Base-by-base conservation (phyloP, 176 grass and related monocot species). In the Rhynchospora tenuis region DNA sequence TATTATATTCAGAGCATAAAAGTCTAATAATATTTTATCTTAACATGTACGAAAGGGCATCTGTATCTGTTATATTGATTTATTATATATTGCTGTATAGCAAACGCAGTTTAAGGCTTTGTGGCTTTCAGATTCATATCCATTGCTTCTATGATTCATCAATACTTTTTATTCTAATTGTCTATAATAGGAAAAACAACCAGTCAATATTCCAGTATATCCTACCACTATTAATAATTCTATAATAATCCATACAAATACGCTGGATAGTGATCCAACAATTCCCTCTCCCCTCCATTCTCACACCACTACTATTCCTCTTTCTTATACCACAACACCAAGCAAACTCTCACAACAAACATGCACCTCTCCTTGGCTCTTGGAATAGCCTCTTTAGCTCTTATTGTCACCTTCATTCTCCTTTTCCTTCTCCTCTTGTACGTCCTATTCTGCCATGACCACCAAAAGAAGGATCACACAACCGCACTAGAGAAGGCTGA, bases 331-430 rank as follows among this genome's bases (percentile, higher is more conserved):
- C 78, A 38, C 54, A 26, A 81, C 10, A 59, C 44, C 38, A 65
- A 81, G 38, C 5, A 81, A 81, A 24, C n/a, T 38, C 42, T 19
- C 42, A 50, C 47, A 80, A 80, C 26, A 14, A 80, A 59, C 10
- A 82, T 82, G 80, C 61, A 82, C 66, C 60, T 66, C 20, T 66
- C 59, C 43, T 67, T 82, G 15, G 26, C 22, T 65, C 44, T 66
- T 52, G 80, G 42, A 48, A 61, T 82, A 28, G 56, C 15, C 51
- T 26, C 80, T 20, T 16, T 51, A 67, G 60, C 80, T 14, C 60
- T 82, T 82, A 50, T 82, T 28, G 43, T 82, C 80, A 67, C 44
- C 61, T 50, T 27, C 80, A 64, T 61, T 13, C 38, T 82, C 6
- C 22, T 64, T 5, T 51, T 82, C 20, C 80, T 82, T 55, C 24